phyloP scores from a whole-genome alignment of 1,284 basidiomycete genomes.

The Vanrija humicola region DNA sequence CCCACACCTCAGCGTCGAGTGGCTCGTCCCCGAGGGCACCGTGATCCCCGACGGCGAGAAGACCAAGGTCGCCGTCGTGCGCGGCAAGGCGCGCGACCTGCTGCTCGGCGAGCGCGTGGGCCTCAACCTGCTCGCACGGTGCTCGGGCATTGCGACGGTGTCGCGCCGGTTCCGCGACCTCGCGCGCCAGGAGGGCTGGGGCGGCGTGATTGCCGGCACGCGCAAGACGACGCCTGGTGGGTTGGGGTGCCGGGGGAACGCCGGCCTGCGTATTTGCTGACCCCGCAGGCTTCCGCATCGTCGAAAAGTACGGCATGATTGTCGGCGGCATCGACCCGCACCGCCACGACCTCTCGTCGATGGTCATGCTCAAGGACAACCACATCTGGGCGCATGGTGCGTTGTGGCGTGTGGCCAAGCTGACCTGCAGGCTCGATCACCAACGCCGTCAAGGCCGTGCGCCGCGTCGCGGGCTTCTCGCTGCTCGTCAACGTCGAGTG shows the following conservation, averaged over 20 bases:
- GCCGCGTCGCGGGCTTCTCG: conserved; percentile 86
- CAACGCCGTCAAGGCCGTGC: conserved; percentile 75
- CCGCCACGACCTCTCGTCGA: conserved; percentile 92
- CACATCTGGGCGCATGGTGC: conserved; percentile 80
- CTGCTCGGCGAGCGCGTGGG: conserved; percentile 94
- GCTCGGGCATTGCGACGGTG: conserved; percentile 93
- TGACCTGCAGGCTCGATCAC: conserved; percentile 74
- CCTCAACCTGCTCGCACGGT: conserved; percentile 88
- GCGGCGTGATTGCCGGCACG: conserved; percentile 89
- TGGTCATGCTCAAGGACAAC: conserved; percentile 99
- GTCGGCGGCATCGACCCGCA: conserved; percentile 96
- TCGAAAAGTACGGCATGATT: conserved; percentile 99
- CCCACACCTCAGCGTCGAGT: conserved; percentile 66
- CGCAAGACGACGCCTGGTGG: conserved; percentile 94
- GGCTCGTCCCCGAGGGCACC: conserved; percentile 84
- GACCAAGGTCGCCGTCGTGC: conserved; percentile 87
- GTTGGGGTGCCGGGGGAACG: conserved; percentile 3
- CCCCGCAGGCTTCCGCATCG: conserved; percentile 74
- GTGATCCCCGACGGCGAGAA: conserved; percentile 61
- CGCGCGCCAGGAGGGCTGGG: conserved; percentile 74
- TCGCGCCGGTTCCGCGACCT: conserved; percentile 75
- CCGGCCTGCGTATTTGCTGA: not conserved
- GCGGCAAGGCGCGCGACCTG: conserved; percentile 79
- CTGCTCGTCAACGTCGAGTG: conserved; percentile 94
- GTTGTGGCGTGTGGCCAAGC: not conserved